Evolutionary conservation across 1,284 basidiomycete species (phyloP).

Genomic region (Moesziomyces globuligerus): DNA sequence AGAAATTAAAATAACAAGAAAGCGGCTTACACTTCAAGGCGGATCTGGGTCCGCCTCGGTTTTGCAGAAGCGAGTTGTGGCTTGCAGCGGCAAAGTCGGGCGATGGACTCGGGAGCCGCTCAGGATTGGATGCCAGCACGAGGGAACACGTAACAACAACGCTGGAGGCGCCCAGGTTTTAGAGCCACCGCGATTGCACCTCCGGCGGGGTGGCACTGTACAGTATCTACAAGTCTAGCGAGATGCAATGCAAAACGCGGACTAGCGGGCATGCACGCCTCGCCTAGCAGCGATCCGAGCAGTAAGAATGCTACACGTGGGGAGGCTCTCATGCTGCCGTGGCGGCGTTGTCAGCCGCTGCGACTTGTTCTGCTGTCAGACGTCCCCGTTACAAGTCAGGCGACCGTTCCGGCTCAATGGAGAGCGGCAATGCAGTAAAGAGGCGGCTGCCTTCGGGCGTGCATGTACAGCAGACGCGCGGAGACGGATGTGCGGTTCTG

Average conservation of each 20-base stretch:
- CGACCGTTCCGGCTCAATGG: no score
- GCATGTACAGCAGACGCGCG: no score
- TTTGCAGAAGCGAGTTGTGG: constrained; percentile 3
- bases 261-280: not conserved
- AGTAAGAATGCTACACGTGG: not conserved
- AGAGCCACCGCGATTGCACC: no score
- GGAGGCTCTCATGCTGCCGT: not conserved
- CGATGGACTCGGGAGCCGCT: not conserved
- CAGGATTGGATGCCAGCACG: not conserved
- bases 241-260: no score
- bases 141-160: not conserved
- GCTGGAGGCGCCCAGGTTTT: no score
- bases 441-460: no score
- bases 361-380: not conserved
- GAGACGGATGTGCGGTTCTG: no score
- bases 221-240: no score
- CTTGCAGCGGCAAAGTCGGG: constrained; percentile 29
- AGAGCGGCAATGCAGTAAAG: no score
- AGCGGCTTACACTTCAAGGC: not conserved
- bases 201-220: no score
- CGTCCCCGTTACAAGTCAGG: no score
- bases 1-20: not conserved
- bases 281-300: not conserved
- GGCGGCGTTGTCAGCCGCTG: not conserved
- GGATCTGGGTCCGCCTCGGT: constrained; percentile 1